phyloP scores from a whole-genome alignment of 2,329 filamentous ascomycete genomes.

The Chrysoporthe cubensis region DNA sequence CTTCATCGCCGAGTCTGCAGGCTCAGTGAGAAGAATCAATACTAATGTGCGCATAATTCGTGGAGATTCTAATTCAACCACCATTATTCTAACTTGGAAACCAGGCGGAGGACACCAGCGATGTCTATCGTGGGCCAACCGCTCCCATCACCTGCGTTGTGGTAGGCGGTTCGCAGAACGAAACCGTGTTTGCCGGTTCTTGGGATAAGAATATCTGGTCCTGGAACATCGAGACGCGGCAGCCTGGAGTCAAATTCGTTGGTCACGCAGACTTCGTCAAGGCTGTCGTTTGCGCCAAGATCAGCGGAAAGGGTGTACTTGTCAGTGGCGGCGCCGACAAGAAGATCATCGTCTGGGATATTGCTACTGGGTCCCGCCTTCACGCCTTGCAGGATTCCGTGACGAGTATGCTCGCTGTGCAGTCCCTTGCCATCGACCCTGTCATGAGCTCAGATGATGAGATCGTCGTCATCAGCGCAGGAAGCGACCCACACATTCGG shows the following conservation, averaged over 20 bases:
- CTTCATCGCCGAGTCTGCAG: constrained; percentile 87
- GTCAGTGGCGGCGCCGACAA: constrained; percentile 79
- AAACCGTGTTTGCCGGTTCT: constrained; percentile 79
- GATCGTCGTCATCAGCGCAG: constrained; percentile 74
- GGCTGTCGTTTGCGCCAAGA: constrained; percentile 65
- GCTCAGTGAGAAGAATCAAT: constrained; percentile 73
- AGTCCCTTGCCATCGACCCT: constrained; percentile 78
- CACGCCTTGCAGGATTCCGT: constrained; percentile 78
- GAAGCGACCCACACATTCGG: constrained; percentile 79
- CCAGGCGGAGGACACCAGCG: constrained; percentile 47
- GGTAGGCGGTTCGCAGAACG: constrained; percentile 59
- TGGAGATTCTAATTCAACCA: too few relatives aligned
- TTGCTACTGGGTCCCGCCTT: constrained; percentile 67
- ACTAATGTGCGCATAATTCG: constrained; percentile 63
- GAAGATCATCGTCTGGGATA: constrained; percentile 84
- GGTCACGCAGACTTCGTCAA: constrained; percentile 95
- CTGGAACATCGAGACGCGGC: constrained; percentile 68
- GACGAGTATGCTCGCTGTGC: constrained; percentile 73
- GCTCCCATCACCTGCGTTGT: constrained; percentile 81
- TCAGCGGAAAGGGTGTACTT: constrained; percentile 66
- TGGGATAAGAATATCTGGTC: constrained; percentile 96
- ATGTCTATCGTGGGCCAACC: constrained; percentile 71
- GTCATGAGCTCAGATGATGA: constrained; percentile 53
- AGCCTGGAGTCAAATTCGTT: constrained; percentile 62
- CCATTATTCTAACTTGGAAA: background rate